Percentiles rank a stretch among this genome's conserved stretches.
Conservation (phyloP, 352 stramenopile genomes). For the Phytophthora idaei region DNA sequence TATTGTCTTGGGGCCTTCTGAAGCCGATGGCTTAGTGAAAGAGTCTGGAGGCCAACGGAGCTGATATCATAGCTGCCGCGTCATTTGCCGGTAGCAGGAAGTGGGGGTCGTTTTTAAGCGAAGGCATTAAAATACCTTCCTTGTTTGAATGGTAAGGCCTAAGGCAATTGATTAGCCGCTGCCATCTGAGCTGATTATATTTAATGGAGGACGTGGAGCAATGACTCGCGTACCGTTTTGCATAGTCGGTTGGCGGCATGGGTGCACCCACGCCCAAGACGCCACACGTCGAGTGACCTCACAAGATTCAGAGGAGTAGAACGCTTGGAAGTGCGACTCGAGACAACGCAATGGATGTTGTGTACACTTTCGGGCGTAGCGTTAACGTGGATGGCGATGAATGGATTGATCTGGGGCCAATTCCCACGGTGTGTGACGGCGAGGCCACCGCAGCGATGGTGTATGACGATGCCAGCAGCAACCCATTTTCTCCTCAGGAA, state of each 20-base stretch:
- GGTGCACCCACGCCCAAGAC: background rate
- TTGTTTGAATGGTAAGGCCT: background rate
- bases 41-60: no score
- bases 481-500: slow-evolving; percentile 1
- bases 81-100: no score
- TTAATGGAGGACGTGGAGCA: slow-evolving; percentile 8
- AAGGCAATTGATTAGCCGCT: background rate
- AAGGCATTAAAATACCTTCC: no score
- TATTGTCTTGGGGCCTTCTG: no score
- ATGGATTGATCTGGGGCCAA: slow-evolving; percentile 51
- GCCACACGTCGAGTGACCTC: background rate
- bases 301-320: no score
- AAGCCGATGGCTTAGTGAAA: no score
- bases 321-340: slow-evolving; percentile 13
- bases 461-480: slow-evolving; percentile 5
- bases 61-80: no score
- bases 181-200: background rate
- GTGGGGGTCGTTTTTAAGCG: no score
- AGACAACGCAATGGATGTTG: slow-evolving; percentile 13
- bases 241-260: slow-evolving; percentile 13
- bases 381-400: slow-evolving; percentile 39
- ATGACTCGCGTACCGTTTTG: slow-evolving; percentile 14
- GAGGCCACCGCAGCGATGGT: background rate
- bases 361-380: slow-evolving; percentile 28
- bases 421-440: background rate